These are phyloP conservation scores for Syncephalastrum sp. DNA, from an alignment of 371 early-diverging fungal genomes.

Conservation along the genomic window DNA sequence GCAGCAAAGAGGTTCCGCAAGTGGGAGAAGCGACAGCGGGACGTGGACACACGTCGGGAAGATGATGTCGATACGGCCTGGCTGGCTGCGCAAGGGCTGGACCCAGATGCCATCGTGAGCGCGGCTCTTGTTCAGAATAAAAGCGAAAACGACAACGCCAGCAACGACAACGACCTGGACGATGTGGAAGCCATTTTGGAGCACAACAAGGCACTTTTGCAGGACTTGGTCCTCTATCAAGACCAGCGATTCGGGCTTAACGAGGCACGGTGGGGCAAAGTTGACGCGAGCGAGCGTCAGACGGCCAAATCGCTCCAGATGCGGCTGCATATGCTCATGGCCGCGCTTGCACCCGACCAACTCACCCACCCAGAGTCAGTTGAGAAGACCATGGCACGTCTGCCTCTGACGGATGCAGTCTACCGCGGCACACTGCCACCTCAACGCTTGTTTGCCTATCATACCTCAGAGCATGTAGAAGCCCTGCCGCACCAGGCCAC, in stretches of 20 bases:
- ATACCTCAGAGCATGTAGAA: conserved; percentile 42
- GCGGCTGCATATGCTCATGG: conserved; percentile 34
- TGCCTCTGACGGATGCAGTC: conserved; percentile 45
- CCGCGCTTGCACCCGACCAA: conserved; percentile 44
- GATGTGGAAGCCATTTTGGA: conserved; percentile 24
- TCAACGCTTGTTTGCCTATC: conserved; percentile 56
- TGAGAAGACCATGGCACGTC: conserved; percentile 45
- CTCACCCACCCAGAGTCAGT: conserved; percentile 34
- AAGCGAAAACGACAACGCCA: background rate
- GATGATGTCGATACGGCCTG: conserved; percentile 35
- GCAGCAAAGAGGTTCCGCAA: conserved; percentile 30
- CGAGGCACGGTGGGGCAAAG: conserved; percentile 23
- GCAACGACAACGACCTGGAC: conserved; percentile 15
- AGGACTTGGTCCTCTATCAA: conserved; percentile 30
- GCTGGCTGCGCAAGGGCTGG: conserved; percentile 40
- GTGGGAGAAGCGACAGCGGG: conserved; percentile 26
- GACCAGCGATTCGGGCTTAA: conserved; percentile 35
- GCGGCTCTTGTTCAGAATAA: conserved; percentile 18
- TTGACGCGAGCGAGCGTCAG: conserved; percentile 25
- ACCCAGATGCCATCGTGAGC: conserved; percentile 26
- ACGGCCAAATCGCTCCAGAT: conserved; percentile 47
- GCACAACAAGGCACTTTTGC: conserved; percentile 29
- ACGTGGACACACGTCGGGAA: conserved; percentile 7
- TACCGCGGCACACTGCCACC: conserved; percentile 56
- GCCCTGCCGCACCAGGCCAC: conserved; percentile 41